Evolutionary conservation across 2,329 filamentous ascomycete species (phyloP), one percentile per base, ranked within the genome.

Genomic region (Cladosporium colombiae): DNA sequence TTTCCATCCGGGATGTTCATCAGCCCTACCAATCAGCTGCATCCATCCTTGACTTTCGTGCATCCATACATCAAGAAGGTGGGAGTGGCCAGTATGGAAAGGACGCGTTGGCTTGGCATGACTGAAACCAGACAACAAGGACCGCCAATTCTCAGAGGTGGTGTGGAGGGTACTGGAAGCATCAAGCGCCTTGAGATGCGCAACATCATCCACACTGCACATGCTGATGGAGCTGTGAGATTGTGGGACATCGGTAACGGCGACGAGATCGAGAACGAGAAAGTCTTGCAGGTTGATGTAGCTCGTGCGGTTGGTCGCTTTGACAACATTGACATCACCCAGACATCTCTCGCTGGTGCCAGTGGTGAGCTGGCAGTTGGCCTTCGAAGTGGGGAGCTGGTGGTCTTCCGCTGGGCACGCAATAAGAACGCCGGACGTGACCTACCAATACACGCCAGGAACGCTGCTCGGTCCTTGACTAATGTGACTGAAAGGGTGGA

Each of bases 1-100:
- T 98, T 98, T 74, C 95, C 95, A 0, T 95, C 90, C 57, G 95
- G 95, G 31, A 91, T 93, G 77, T 90, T 92, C 0, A 96, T 98
- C 64, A 91, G 89, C 31, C 93, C 95, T 1, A 97, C 93, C 4
- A 97, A 97, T 73, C 92, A 97, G 78, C 84, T 99, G 6, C 94
- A 96, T 73, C 86, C 93, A 0, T 97, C 91, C 2, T 80, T 97
- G 55, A 91, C 91, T 1, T 91, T 97, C 68, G 90, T 97, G 7
- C 93, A 97, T 74, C 95, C 95, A 0, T 98, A 96, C 75, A 87
- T 95, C 66, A 90, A 87, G 63, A 88, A 88, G 60, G 83, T 91
- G 61, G 85, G 86, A 18, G 83, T 96, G n/a, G 85, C 91, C 11
- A 85, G 87, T 14, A 82, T 98, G 13, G 89, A 92, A 57, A 87